Evolutionary conservation across 2,329 filamentous ascomycete genomes (phyloP), one percentile per base, ranked within the genome.

Genomic region (Ustulina deusta): DNA sequence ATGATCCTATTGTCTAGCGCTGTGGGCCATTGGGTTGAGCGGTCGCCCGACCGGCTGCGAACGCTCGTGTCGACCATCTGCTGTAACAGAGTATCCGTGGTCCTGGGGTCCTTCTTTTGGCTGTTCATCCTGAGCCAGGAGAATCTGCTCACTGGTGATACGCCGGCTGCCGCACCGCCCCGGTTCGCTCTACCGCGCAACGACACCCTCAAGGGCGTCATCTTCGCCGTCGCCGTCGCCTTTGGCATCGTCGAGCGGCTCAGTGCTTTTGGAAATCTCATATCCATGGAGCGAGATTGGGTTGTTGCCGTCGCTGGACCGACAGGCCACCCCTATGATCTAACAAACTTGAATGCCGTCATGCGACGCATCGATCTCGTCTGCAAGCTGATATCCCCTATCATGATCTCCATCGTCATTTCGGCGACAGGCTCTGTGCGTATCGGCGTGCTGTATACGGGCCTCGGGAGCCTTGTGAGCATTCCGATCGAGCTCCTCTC

Each of bases 281-380:
- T 84, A 4, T 81, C 82, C 0, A 83, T 84, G 79, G 82, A 84
- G 73, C 76, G 82, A 20, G 83, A 84, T 70, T 84, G 82, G 81
- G 78, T 83, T 13, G 74, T 79, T 34, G 74, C 77, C 17, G 78
- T 79, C n/a, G 78, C 79, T 10, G 74, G 77, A 36, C 74, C 77
- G 0, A 65, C 72, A 49, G 77, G 77, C 0, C 64, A 72, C 15
- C 66, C 74, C 5, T 81, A 82, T 63, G 79, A 82, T 57, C 73
- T 83, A 34, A 82, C 81, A 0, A 77, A 74, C 64, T 68, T 87
- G 2, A 88, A 88, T 72, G 81, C 86, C 0, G 80, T 81, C 10
- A 88, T 88, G 85, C 79, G 86, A 62, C 80, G 85, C 7, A 88
- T 89, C 67, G 86, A 89, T 69, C 79, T 89, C 3, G 79, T 84